Evolutionary conservation across 108 stramenopile species (phyloP).

Genomic region (Nitzschia sp.): DNA sequence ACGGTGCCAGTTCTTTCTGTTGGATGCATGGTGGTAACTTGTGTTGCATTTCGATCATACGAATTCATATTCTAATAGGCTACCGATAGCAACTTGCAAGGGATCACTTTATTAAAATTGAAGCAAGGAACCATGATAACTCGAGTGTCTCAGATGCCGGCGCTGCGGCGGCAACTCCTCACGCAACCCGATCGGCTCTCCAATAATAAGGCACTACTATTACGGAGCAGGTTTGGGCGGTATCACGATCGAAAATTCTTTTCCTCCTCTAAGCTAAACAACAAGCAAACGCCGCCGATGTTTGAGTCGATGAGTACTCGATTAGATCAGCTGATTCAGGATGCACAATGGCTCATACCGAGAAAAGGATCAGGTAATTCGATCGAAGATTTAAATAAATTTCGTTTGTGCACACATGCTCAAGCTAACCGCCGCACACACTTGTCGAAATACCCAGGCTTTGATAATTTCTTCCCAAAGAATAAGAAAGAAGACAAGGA

Average conservation of each 20-base stretch:
- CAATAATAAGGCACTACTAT: not conserved
- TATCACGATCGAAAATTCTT: too few species aligned
- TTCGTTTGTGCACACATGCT: too few species aligned
- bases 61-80: too few species aligned
- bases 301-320: slow-evolving; percentile 6
- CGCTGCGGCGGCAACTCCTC: not conserved
- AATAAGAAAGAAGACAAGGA: slow-evolving; percentile 37
- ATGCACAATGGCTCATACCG: slow-evolving; percentile 30
- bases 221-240: too few species aligned
- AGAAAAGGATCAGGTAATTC: slow-evolving; percentile 35
- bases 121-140: not conserved
- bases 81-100: too few species aligned
- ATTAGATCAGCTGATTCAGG: slow-evolving; percentile 13
- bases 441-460: too few species aligned
- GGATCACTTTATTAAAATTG: not conserved
- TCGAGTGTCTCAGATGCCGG: not conserved
- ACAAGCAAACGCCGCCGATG: too few species aligned
- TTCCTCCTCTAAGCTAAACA: too few species aligned
- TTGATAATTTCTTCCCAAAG: slow-evolving; percentile 75
- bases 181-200: not conserved
- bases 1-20: too few species aligned
- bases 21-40: too few species aligned
- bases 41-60: too few species aligned
- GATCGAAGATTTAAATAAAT: too few species aligned
- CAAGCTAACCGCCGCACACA: not conserved